phyloP scores from a whole-genome alignment of 441 rosid genomes.

The Pelargonium citronellum region DNA sequence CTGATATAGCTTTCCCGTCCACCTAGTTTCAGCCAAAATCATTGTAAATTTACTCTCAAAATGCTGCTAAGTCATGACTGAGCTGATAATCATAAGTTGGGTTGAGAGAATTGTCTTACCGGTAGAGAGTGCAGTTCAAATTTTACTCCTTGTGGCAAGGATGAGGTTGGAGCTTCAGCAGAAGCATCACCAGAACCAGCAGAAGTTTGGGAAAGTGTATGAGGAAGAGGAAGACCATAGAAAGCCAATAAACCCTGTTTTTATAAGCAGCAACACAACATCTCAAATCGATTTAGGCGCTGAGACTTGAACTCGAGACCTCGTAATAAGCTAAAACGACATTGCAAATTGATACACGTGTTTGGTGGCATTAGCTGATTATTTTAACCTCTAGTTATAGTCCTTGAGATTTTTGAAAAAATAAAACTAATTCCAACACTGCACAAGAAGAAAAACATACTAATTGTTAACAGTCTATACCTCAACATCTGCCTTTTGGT shows the following conservation, averaged over 20 bases:
- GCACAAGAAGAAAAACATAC: no score
- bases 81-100: not conserved
- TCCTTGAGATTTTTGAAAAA: no score
- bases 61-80: not conserved
- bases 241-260: slow-evolving; percentile 63
- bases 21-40: slow-evolving; percentile 39
- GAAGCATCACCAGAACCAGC: slow-evolving; percentile 28
- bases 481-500: slow-evolving; percentile 65
- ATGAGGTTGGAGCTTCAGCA: not conserved
- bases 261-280: not conserved
- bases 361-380: no score
- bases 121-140: slow-evolving; percentile 65
- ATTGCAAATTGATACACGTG: no score
- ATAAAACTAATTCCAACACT: not conserved
- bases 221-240: slow-evolving; percentile 76
- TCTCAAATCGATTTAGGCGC: not conserved
- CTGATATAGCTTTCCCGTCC: slow-evolving; percentile 60
- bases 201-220: slow-evolving; percentile 33
- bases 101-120: slow-evolving; percentile 21
- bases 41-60: not conserved
- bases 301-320: no score
- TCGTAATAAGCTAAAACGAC: no score
- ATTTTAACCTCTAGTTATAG: no score
- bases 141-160: slow-evolving; percentile 53
- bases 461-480: slow-evolving; percentile 24